Evolutionary conservation across 176 grass and related monocot species (phyloP).

Genomic region (Typha latifolia): DNA sequence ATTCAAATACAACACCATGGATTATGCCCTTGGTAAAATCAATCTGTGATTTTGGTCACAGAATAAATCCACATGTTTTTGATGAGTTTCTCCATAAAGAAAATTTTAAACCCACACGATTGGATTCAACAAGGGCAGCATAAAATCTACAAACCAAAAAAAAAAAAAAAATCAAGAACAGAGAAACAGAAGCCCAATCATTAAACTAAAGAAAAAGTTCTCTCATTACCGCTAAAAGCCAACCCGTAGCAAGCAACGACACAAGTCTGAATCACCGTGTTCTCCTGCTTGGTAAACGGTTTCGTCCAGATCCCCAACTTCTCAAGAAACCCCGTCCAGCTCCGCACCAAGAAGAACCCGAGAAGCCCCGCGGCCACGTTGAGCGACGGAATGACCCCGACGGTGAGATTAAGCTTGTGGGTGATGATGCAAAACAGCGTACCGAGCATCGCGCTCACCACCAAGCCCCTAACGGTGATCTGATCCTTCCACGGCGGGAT

Average conservation of each 20-base stretch:
- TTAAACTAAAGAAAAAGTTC: not conserved
- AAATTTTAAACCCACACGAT: too few relatives aligned
- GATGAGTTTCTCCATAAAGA: too few relatives aligned
- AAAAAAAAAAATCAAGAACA: not conserved
- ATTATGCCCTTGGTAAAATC: too few relatives aligned
- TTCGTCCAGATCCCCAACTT: conserved; percentile 34
- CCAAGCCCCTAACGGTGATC: conserved; percentile 45
- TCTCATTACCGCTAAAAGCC: conserved; percentile 59
- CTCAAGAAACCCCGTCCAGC: conserved; percentile 33
- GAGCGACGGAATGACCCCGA: conserved; percentile 63
- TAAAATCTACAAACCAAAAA: not conserved
- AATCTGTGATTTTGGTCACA: too few relatives aligned
- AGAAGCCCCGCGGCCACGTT: conserved; percentile 69
- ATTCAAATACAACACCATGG: too few relatives aligned
- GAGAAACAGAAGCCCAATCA: too few relatives aligned
- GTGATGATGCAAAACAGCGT: conserved; percentile 74
- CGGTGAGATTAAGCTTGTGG: conserved; percentile 76
- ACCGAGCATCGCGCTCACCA: conserved; percentile 50
- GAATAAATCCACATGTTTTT: too few relatives aligned
- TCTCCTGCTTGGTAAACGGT: conserved; percentile 94
- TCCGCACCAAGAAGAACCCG: conserved; percentile 56
- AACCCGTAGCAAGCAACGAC: conserved; percentile 80
- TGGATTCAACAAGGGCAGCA: too few relatives aligned
- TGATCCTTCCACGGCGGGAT: conserved; percentile 66
- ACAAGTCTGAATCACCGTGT: conserved; percentile 85